These are phyloP conservation scores for Catharanthus roseus DNA, from an alignment of 257 asterid species.

Conservation along the genomic window DNA sequence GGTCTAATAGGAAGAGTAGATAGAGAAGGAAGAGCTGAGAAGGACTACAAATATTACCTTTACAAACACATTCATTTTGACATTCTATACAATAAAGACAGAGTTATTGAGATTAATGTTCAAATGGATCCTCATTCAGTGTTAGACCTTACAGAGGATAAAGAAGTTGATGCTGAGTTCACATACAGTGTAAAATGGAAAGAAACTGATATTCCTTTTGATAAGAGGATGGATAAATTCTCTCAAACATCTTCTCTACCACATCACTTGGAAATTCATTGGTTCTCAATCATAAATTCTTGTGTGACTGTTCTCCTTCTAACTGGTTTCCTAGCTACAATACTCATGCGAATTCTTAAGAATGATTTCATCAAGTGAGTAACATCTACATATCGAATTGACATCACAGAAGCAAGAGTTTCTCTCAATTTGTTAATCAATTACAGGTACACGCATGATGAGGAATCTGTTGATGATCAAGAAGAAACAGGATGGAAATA, in stretches of 20 bases:
- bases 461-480: slow-evolving; percentile 30
- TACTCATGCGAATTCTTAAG: slow-evolving; percentile 31
- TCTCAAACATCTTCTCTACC: slow-evolving; percentile 30
- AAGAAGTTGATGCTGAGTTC: slow-evolving; percentile 30
- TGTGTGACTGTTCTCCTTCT: slow-evolving; percentile 31
- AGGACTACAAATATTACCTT: slow-evolving; percentile 54
- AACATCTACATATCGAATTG: not conserved
- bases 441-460: slow-evolving; percentile 31
- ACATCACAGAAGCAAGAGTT: not conserved
- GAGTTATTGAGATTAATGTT: slow-evolving; percentile 70
- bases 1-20: slow-evolving; percentile 72
- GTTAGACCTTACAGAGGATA: slow-evolving; percentile 28
- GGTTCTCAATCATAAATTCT: slow-evolving; percentile 33
- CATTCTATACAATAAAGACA: slow-evolving; percentile 50
- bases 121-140: slow-evolving; percentile 49
- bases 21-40: slow-evolving; percentile 57
- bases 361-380: slow-evolving; percentile 32
- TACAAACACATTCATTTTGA: slow-evolving; percentile 66
- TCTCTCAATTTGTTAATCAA: not conserved
- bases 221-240: slow-evolving; percentile 36
- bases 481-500: slow-evolving; percentile 38
- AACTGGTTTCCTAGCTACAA: slow-evolving; percentile 33
- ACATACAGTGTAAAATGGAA: slow-evolving; percentile 32
- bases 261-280: slow-evolving; percentile 30
- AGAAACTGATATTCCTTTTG: slow-evolving; percentile 25